Percentiles rank a stretch among this genome's conserved stretches.
Evolutionary conservation across 1,139 yeast genomes (phyloP).

Genomic region (Pichia inconspicua): DNA sequence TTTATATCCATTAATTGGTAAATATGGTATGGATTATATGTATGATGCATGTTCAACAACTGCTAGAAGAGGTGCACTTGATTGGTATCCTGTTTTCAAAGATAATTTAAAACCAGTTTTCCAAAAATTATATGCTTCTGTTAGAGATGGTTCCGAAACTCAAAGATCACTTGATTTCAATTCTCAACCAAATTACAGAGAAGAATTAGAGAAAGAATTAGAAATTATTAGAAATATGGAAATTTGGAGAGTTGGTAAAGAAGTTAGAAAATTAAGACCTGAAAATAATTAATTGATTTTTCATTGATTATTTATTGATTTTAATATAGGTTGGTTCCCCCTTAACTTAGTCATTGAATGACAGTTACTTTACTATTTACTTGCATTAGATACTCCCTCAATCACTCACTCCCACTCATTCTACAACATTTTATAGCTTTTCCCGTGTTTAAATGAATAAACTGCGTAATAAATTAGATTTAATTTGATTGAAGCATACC

Average conservation of each 20-base stretch:
- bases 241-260: conserved; percentile 99
- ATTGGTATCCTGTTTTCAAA: conserved; percentile 99
- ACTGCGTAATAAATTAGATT: too few relatives aligned
- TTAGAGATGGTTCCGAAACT: conserved; percentile 94
- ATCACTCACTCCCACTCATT: conserved; percentile 4
- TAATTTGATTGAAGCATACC: too few relatives aligned
- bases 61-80: conserved; percentile 99
- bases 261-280: conserved; percentile 98
- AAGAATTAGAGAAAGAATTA: conserved; percentile 88
- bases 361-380: neutral
- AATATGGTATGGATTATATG: conserved; percentile 99
- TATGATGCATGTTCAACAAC: conserved; percentile 99
- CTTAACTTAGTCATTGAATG: neutral
- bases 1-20: conserved; percentile 96
- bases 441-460: conserved; percentile 27
- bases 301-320: conserved; percentile 10
- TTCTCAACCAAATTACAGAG: conserved; percentile 97
- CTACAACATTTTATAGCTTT: conserved; percentile 15
- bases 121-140: conserved; percentile 90
- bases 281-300: conserved; percentile 68
- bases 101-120: conserved; percentile 98
- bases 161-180: conserved; percentile 96
- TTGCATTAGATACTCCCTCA: too few relatives aligned
- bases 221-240: conserved; percentile 91
- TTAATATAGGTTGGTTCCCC: neutral